Base-by-base conservation (phyloP, 164 flowering plant genomes). In the Tinospora cordifolia region DNA sequence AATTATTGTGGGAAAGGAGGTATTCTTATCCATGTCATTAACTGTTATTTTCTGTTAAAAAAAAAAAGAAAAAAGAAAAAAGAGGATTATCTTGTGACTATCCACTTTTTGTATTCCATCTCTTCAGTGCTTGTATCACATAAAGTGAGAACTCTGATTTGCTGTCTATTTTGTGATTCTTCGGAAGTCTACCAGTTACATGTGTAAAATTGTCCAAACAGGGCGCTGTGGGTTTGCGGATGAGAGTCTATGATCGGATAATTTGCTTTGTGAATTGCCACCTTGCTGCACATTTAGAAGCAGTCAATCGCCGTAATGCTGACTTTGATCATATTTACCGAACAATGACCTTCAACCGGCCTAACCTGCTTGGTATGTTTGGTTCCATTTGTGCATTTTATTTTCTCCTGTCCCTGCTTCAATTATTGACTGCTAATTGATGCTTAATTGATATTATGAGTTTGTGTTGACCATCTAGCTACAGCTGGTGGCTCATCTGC, bases 221-320 rank as follows among this genome's bases (percentile, higher is more conserved):
- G 99, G 99, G 99, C 72, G 99, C 90, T 65, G 99, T 95, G 30
- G 99, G 97, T 49, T 76, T 95, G 85, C 87, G 96, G 79, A 84
- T 95, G 81, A 87, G 98, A 80, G 90, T 95, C 21, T 87, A 87
- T 79, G 96, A 90, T 70, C 81, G 99, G 65, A 85, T 83, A 74
- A 83, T 95, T 49, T 92, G 98, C 82, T 92, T 95, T 75, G 92
- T 91, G 63, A 92, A 91, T 79, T 95, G 98, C 77, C 99, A 95
- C 79, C 84, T 92, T 79, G 99, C 99, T 71, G 99, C 99, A 64
- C 99, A 95, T 78, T 76, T 95, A 71, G 99, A 95, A 81, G 99
- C 99, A 63, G 95, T 95, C 27, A 88, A 84, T 74, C 87, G 97
- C 0, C 90, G 99, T 0, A 95, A 95, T 84, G 97, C 96, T 34